Evolutionary conservation across 352 stramenopile genomes (phyloP), one percentile per base, ranked within the genome.

Genomic region (Aphanomyces stellatus): DNA sequence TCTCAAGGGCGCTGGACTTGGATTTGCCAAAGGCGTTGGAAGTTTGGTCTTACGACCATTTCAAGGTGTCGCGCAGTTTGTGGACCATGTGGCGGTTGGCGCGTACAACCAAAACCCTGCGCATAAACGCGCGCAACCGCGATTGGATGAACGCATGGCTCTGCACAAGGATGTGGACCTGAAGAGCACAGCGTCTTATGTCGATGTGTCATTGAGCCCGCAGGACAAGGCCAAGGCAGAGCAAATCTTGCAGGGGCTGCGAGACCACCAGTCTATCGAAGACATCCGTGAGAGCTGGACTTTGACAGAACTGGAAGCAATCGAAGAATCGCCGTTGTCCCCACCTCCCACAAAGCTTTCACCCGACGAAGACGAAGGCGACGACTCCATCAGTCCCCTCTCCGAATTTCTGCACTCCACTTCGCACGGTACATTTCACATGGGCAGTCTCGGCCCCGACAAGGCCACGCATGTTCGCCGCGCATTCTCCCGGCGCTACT

Each of bases 41-140:
- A 73, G 77, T 3, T 63, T 91, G 2, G 69, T 89, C 33, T 80
- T 85, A 33, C 76, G 73, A 30, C 82, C 80, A 2, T 70, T 89
- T 24, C 69, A 85, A 25, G 82, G 82, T 2, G 79, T 73, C 0
- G 76, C 78, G 1, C 64, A 87, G 15, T 87, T 91, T 72, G 80
- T 79, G 2, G 80, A 89, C 48, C 80, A 88, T 51, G 62, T 91
- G 27, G 80, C 73, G 11, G 87, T 78, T 15, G 80, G 82, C 24
- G 72, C 73, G 13, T 82, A 88, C 65, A 91, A 91, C 62, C 72
- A 78, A 15, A 68, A 73, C 41, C 78, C 72, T 4, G 69, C 53
- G 15, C 56, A 71, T 25, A 72, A 84, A 13, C 11, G 37, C 13
- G 37, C 13, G 13, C 37, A 69, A 81, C 13, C 80, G 72, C 48